Percentiles rank a stretch among this genome's conserved stretches.
Conservation (phyloP, 768 basidiomycete genomes). For the Scleroderma citrinum region DNA sequence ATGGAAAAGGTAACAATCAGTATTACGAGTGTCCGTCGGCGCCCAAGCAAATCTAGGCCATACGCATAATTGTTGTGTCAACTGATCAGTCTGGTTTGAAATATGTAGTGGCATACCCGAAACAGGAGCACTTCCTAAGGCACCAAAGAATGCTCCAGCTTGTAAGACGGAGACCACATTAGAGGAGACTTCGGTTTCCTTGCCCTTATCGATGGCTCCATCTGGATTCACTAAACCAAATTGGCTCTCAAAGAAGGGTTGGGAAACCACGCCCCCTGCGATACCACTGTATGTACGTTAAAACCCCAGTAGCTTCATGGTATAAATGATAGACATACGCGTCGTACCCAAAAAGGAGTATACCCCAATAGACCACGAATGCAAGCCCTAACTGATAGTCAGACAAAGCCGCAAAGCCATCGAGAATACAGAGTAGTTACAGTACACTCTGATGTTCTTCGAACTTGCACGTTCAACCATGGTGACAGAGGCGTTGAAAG, state of each 20-base stretch:
- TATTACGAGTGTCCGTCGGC: constrained; percentile 53
- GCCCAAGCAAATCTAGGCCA: constrained; percentile 53
- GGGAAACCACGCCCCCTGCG: constrained; percentile 63
- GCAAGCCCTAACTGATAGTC: constrained; percentile 48
- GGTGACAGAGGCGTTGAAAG: neutral
- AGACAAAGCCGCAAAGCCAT: neutral
- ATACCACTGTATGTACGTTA: constrained; percentile 40
- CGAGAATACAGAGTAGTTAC: constrained; percentile 31
- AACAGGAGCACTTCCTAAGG: constrained; percentile 57
- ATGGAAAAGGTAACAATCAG: constrained; percentile 61
- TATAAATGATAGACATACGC: constrained; percentile 37
- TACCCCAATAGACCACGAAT: constrained; percentile 72
- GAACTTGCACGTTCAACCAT: constrained; percentile 9
- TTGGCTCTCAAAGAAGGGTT: constrained; percentile 13
- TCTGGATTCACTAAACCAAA: constrained; percentile 15
- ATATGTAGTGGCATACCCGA: constrained; percentile 42
- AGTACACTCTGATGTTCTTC: constrained; percentile 63
- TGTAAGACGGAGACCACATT: constrained; percentile 87
- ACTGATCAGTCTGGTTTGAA: constrained; percentile 31
- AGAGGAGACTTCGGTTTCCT: constrained; percentile 63
- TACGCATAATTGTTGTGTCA: constrained; percentile 19
- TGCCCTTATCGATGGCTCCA: constrained; percentile 40
- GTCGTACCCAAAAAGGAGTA: constrained; percentile 79
- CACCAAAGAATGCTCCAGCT: constrained; percentile 80
- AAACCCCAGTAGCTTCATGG: neutral